Percentiles rank a stretch among this genome's conserved stretches.
phyloP scores from a whole-genome alignment of 2,329 filamentous ascomycete genomes.

The Trichoderma sp. region DNA sequence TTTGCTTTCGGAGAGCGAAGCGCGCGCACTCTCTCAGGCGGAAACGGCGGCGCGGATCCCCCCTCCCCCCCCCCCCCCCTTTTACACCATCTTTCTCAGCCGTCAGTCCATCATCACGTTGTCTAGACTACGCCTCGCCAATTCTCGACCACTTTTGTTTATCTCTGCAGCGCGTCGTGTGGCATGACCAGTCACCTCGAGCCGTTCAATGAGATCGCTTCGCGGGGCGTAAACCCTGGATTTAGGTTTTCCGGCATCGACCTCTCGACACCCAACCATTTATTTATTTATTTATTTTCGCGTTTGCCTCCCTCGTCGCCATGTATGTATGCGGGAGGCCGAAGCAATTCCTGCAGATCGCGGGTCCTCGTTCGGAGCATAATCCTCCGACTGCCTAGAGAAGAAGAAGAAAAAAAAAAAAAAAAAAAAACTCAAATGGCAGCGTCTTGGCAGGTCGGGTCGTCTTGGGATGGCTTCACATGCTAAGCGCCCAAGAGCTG shows the following conservation, averaged over 20 bases:
- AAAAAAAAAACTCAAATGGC: background rate
- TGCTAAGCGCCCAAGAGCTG: background rate
- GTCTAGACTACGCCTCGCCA: background rate
- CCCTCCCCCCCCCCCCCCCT: too few species aligned
- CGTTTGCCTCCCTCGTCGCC: background rate
- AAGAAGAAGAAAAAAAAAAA: too few species aligned
- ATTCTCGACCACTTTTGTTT: background rate
- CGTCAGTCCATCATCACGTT: slow-evolving; percentile 11
- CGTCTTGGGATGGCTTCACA: background rate
- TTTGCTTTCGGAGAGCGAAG: background rate
- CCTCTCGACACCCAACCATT: background rate
- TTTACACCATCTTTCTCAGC: background rate
- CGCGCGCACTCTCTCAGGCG: background rate
- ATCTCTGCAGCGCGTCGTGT: background rate
- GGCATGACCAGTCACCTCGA: background rate
- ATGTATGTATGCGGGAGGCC: background rate
- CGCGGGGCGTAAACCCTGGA: background rate
- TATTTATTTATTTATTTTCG: too few species aligned
- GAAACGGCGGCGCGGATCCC: background rate
- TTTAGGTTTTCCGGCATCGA: background rate
- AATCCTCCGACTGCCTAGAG: background rate
- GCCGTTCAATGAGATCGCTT: background rate
- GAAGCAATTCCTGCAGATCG: slow-evolving; percentile 5
- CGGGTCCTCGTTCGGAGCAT: background rate
- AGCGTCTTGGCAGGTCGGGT: background rate